Percentiles rank a stretch among this genome's conserved stretches.
phyloP scores from a whole-genome alignment of 768 basidiomycete genomes.

The Lepiota subincarnata region DNA sequence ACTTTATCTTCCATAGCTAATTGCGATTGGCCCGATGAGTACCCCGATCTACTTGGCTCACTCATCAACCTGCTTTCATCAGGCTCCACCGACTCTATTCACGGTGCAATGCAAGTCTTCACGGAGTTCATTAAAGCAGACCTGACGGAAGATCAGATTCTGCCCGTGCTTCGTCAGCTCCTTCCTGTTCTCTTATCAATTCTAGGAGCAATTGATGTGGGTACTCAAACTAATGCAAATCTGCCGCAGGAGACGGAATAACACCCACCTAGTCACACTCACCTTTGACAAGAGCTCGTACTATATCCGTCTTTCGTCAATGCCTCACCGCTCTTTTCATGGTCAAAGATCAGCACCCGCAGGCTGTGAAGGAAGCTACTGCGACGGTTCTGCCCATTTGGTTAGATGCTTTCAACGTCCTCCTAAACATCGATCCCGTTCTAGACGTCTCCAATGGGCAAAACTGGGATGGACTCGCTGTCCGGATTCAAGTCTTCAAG shows the following conservation, averaged over 20 bases:
- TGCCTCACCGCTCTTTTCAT: constrained; percentile 88
- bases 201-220: constrained; percentile 70
- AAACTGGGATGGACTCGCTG: constrained; percentile 78
- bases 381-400: constrained; percentile 81
- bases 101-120: constrained; percentile 95
- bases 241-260: constrained; percentile 5
- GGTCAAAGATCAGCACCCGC: constrained; percentile 91
- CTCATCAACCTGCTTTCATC: constrained; percentile 78
- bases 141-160: constrained; percentile 89
- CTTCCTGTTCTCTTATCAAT: constrained; percentile 82
- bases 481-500: constrained; percentile 83
- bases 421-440: constrained; percentile 62
- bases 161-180: constrained; percentile 86
- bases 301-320: constrained; percentile 86
- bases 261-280: constrained; percentile 51
- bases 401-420: constrained; percentile 84
- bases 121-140: constrained; percentile 93
- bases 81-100: constrained; percentile 68
- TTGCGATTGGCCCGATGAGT: constrained; percentile 97
- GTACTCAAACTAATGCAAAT: constrained; percentile 11
- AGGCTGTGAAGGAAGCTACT: constrained; percentile 79
- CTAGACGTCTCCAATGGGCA: constrained; percentile 53
- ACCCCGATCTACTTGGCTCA: constrained; percentile 75
- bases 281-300: constrained; percentile 77
- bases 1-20: constrained; percentile 85